Evolutionary conservation across 345 rosid species (phyloP).

Genomic region (Camelina neglecta): DNA sequence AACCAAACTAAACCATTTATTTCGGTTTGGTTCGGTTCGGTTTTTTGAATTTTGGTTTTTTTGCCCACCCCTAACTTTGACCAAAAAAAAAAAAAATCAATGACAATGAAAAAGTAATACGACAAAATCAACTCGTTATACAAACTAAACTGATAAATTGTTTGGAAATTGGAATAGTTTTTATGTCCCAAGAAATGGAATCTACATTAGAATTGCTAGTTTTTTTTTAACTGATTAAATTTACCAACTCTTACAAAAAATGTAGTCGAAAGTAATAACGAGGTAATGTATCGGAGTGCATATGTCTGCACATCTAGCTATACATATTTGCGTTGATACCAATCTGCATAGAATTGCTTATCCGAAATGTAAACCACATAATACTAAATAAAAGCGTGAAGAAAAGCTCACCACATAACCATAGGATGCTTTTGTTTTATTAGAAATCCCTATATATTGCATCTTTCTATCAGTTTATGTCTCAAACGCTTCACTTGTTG

Average conservation of each 20-base stretch:
- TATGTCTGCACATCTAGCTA: neutral
- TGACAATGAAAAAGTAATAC: neutral
- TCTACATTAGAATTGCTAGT: neutral
- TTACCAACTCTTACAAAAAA: neutral
- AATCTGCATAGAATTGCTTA: slow-evolving; percentile 27
- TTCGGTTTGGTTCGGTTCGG: too few relatives aligned
- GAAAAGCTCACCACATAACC: slow-evolving; percentile 36
- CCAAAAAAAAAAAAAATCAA: neutral
- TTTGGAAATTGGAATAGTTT: neutral
- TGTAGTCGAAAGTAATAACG: neutral
- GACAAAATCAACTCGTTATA: neutral
- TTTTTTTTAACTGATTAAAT: neutral
- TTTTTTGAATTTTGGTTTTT: too few relatives aligned
- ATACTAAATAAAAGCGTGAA: slow-evolving; percentile 17
- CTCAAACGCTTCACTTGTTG: slow-evolving; percentile 28
- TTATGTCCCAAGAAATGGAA: neutral
- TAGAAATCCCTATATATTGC: slow-evolving; percentile 25
- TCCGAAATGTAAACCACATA: slow-evolving; percentile 40
- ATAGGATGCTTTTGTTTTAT: slow-evolving; percentile 17
- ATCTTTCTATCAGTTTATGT: slow-evolving; percentile 28
- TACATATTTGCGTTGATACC: neutral
- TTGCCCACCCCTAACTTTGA: too few relatives aligned
- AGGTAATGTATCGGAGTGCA: neutral
- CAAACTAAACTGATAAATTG: neutral
- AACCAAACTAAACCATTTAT: too few relatives aligned